Evolutionary conservation across 2,329 filamentous ascomycete species (phyloP).

Genomic region (Orbilia quercus): DNA sequence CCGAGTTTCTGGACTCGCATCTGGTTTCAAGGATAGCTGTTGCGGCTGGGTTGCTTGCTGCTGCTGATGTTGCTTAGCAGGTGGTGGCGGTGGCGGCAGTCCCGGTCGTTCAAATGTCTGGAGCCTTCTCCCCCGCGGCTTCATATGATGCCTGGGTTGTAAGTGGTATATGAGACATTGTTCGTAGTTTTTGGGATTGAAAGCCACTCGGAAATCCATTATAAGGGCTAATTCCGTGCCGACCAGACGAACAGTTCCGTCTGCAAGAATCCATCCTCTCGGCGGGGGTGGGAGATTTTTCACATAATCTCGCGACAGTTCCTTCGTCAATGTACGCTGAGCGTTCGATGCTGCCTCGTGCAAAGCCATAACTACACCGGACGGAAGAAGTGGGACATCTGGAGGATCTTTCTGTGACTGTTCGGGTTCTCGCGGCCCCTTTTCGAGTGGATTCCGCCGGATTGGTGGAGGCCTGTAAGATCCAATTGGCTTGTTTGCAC

Average conservation of each 20-base stretch:
- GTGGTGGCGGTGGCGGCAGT: constrained; percentile 19
- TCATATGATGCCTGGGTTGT: constrained; percentile 27
- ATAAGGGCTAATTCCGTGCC: constrained; percentile 43
- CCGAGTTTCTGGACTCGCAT: constrained; percentile 8
- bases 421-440: constrained; percentile 4
- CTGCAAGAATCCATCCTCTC: constrained; percentile 46
- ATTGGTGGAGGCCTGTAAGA: constrained; percentile 16
- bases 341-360: constrained; percentile 41
- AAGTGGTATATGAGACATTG: constrained; percentile 35
- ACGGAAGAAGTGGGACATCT: constrained; percentile 43
- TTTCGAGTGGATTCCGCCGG: constrained; percentile 12
- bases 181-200: constrained; percentile 53
- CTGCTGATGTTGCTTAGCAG: constrained; percentile 25
- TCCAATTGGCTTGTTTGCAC: constrained; percentile 21
- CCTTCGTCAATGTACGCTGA: constrained; percentile 23
- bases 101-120: constrained; percentile 43
- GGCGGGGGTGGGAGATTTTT: constrained; percentile 48
- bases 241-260: constrained; percentile 43
- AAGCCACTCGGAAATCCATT: constrained; percentile 47
- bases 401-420: constrained; percentile 13
- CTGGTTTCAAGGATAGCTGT: constrained; percentile 9
- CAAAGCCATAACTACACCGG: constrained; percentile 45
- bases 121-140: constrained; percentile 12
- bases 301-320: constrained; percentile 35
- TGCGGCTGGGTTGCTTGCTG: constrained; percentile 8